Evolutionary conservation across 495 filamentous ascomycete genomes (phyloP).

Genomic region (Jackrogersella multiformis): DNA sequence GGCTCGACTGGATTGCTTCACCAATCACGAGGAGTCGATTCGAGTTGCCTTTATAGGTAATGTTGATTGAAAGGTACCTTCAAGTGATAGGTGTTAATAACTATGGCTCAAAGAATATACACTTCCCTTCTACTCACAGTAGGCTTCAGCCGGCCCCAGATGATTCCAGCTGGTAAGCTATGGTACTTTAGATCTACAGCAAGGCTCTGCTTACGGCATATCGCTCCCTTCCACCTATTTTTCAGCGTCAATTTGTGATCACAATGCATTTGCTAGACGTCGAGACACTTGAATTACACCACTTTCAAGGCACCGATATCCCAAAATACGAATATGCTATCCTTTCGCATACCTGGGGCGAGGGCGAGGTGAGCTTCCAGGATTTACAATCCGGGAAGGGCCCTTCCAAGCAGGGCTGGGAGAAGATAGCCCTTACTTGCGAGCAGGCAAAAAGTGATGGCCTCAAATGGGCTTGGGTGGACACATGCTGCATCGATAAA

Average conservation of each 20-base stretch:
- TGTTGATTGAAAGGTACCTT: neutral
- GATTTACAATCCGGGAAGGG: slow-evolving; percentile 34
- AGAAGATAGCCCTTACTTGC: slow-evolving; percentile 51
- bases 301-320: slow-evolving; percentile 30
- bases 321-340: slow-evolving; percentile 49
- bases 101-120: neutral
- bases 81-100: neutral
- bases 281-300: slow-evolving; percentile 26
- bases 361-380: slow-evolving; percentile 47
- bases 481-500: slow-evolving; percentile 60
- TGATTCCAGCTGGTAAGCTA: neutral
- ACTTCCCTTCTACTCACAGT: neutral
- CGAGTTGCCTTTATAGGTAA: neutral
- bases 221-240: too few species aligned
- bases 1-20: neutral
- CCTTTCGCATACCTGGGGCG: slow-evolving; percentile 50
- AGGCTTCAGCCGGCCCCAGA: neutral
- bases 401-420: slow-evolving; percentile 28
- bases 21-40: neutral
- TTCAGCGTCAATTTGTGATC: too few species aligned
- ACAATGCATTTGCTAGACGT: slow-evolving; percentile 41
- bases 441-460: slow-evolving; percentile 38
- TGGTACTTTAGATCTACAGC: neutral
- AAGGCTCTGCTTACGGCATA: slow-evolving; percentile 3
- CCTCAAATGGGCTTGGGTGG: slow-evolving; percentile 54